Conservation (phyloP, 352 stramenopile genomes). For the Pythium sukuiense region DNA sequence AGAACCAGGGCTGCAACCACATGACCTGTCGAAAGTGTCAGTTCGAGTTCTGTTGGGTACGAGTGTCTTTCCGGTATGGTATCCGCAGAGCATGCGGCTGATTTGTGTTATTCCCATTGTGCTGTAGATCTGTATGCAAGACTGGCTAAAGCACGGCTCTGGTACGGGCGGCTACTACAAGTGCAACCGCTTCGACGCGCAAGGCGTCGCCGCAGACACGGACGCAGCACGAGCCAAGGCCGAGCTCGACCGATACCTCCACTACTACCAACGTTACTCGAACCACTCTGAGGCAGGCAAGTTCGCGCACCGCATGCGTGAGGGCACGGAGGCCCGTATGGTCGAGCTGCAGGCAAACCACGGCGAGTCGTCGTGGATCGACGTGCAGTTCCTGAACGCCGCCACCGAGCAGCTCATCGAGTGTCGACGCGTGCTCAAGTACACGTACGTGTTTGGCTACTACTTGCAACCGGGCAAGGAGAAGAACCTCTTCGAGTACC, state of each 20-base stretch:
- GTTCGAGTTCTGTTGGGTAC: conserved; percentile 98
- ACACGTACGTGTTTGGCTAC: conserved; percentile 97
- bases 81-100: not conserved
- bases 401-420: conserved; percentile 97
- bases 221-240: conserved; percentile 93
- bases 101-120: not conserved
- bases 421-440: conserved; percentile 98
- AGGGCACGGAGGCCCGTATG: conserved; percentile 95
- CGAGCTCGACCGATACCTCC: conserved; percentile 98
- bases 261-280: conserved; percentile 99
- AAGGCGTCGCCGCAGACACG: conserved; percentile 51
- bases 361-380: conserved; percentile 92
- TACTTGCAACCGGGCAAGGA: conserved; percentile 89
- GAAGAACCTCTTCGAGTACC: conserved; percentile 94
- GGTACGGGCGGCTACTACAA: conserved; percentile 99
- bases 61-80: not conserved
- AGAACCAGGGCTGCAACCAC: conserved; percentile 99
- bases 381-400: conserved; percentile 98
- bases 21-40: conserved; percentile 95
- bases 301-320: conserved; percentile 96
- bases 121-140: conserved; percentile 91
- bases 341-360: conserved; percentile 93
- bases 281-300: conserved; percentile 96
- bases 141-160: conserved; percentile 95
- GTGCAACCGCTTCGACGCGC: conserved; percentile 97